Base-by-base conservation (phyloP, 2,329 filamentous ascomycete species). In the Phaeosphaeriaceae sp. region DNA sequence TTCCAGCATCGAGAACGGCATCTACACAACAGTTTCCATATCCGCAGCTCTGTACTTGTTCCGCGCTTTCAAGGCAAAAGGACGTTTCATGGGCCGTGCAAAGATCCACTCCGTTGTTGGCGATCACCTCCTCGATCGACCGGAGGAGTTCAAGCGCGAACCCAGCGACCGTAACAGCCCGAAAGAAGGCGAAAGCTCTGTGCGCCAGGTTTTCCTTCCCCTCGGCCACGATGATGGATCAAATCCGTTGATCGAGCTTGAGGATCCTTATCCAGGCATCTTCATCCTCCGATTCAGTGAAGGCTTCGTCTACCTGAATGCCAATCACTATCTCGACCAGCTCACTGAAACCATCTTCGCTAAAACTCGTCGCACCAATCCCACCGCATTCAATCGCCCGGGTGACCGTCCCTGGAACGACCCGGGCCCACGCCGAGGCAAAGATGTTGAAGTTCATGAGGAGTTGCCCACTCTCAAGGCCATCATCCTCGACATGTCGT, bases 201-300 rank as follows among this genome's bases (percentile, higher is more conserved):
- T 84, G 7, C 88, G 94, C 46, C 93, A 92, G 63, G 86, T 97
- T 27, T 99, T 95, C 83, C 79, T 98, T 24, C 95, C 95, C 0
- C 84, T 97, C 54, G 89, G 92, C 67, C 93, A 96, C 74, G 83
- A 84, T 15, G 94, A 98, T 73, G 94, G 95, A 41, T 93, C 92
- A 2, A 98, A 98, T 76, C 94, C 94, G 0, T 84, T 89, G 27
- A 85, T 98, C 44, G 84, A 90, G 15, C 82, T 97, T 7, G 84
- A 91, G 60, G 88, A 88, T 56, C 93, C 95, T 1, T 92, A 95
- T 70, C 94, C 94, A 0, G 95, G 95, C 51, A 86, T 99, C 69
- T 97, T 98, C 80, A 96, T 99, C 72, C 98, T 97, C 81, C 88
- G 94, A 45, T 97, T 99, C 78, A 90, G 91, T 0, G 94, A 98